A percentile compares a stretch with the other conserved stretches of the same genome.
phyloP scores from a whole-genome alignment of 2,329 filamentous ascomycete species.

The Cladosporium velox region DNA sequence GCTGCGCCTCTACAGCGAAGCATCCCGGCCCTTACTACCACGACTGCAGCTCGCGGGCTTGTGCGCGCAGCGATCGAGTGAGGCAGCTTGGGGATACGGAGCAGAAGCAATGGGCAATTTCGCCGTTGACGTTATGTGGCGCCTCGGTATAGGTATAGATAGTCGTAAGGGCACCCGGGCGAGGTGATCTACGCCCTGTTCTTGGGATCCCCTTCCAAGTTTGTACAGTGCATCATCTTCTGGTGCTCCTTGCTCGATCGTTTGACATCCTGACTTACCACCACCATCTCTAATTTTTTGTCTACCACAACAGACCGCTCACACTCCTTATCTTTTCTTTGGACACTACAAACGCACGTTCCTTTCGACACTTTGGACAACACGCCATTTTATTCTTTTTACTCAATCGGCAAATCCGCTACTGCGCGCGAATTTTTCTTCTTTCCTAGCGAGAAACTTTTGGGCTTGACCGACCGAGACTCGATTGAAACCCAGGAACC shows the following conservation, averaged over 20 bases:
- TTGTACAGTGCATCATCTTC: slow-evolving; percentile 12
- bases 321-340: slow-evolving; percentile 13
- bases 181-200: slow-evolving; percentile 16
- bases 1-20: not conserved
- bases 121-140: slow-evolving; percentile 22
- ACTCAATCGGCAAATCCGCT: not conserved
- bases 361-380: not conserved
- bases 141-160: slow-evolving; percentile 19
- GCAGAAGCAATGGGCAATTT: slow-evolving; percentile 18
- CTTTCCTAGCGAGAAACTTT: not conserved
- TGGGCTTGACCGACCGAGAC: not conserved
- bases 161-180: not conserved
- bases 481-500: slow-evolving; percentile 8
- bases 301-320: not conserved
- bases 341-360: slow-evolving; percentile 6
- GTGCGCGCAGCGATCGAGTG: slow-evolving; percentile 3
- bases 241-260: slow-evolving; percentile 16
- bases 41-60: not conserved
- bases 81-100: not conserved
- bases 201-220: slow-evolving; percentile 13
- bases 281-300: slow-evolving; percentile 8
- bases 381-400: not conserved
- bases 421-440: slow-evolving; percentile 1
- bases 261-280: not conserved
- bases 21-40: slow-evolving; percentile 6